Percentiles rank a stretch among this genome's conserved stretches.
These are phyloP conservation scores for Berberis vulgaris DNA, from an alignment of 164 flowering plant species.

Conservation along the genomic window DNA sequence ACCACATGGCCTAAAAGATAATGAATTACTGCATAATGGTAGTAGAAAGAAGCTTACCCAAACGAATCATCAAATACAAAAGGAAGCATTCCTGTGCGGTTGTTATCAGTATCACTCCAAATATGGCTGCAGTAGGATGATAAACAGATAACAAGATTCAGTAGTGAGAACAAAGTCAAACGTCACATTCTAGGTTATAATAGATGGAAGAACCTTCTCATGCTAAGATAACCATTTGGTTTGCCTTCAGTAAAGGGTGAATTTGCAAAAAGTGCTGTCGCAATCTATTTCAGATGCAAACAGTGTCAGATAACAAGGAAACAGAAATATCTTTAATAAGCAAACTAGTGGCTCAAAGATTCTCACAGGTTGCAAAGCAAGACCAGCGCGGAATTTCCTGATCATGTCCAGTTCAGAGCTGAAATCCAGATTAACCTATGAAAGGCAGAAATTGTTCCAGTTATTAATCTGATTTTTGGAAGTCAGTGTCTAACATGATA, in stretches of 20 bases:
- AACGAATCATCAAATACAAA: conserved; percentile 95
- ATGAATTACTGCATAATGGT: not conserved
- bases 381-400: conserved; percentile 91
- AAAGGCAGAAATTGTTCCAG: not conserved
- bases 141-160: conserved; percentile 6
- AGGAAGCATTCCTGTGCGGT: conserved; percentile 98
- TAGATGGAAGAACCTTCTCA: conserved; percentile 71
- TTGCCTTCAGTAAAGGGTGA: conserved; percentile 98
- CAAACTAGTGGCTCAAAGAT: conserved; percentile 1
- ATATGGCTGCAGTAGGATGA: conserved; percentile 54
- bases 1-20: not conserved
- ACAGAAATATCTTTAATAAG: not conserved
- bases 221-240: conserved; percentile 95
- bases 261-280: conserved; percentile 95
- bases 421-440: conserved; percentile 93
- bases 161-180: not conserved
- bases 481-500: too few relatives aligned
- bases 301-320: conserved; percentile 20
- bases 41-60: conserved; percentile 47
- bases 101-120: conserved; percentile 91
- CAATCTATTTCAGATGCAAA: conserved; percentile 55
- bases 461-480: not conserved
- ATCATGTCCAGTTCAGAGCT: conserved; percentile 96
- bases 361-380: conserved; percentile 95
- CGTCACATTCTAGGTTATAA: not conserved